These are phyloP conservation scores for Paecilomyces fulvus DNA, from an alignment of 2,329 filamentous ascomycete species.

Conservation along the genomic window DNA sequence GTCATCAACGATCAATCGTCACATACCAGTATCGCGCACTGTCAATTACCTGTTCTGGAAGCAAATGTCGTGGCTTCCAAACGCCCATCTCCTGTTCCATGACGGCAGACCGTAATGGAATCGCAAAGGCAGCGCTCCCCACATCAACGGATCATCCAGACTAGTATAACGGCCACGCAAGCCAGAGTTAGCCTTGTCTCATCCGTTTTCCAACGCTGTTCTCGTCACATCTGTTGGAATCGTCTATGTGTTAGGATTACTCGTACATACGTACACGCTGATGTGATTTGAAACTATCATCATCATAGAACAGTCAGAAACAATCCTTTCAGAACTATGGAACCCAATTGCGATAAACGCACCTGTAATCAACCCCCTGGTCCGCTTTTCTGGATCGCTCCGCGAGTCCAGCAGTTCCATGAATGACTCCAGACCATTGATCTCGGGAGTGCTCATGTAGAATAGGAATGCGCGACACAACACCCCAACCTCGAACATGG, in stretches of 20 bases:
- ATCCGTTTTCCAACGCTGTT: slow-evolving; percentile 5
- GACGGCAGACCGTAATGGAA: slow-evolving; percentile 59
- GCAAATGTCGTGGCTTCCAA: slow-evolving; percentile 93
- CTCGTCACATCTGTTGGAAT: slow-evolving; percentile 10
- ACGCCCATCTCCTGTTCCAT: slow-evolving; percentile 71
- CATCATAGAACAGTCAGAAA: slow-evolving; percentile 1
- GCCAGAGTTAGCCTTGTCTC: slow-evolving; percentile 19
- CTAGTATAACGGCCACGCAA: slow-evolving; percentile 40
- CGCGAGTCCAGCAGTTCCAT: slow-evolving; percentile 67
- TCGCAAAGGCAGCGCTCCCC: slow-evolving; percentile 73
- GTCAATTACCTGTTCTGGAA: slow-evolving; percentile 68
- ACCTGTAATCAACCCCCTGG: slow-evolving; percentile 79
- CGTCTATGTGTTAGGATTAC: slow-evolving; percentile 5
- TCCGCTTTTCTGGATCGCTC: slow-evolving; percentile 54
- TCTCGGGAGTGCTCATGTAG: slow-evolving; percentile 64
- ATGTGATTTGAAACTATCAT: slow-evolving; percentile 75
- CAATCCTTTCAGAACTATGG: slow-evolving; percentile 4
- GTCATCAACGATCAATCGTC: slow-evolving; percentile 4
- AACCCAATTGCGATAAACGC: slow-evolving; percentile 16
- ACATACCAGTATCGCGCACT: background rate
- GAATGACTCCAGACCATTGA: slow-evolving; percentile 68
- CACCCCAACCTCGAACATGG: slow-evolving; percentile 65
- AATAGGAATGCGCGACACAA: slow-evolving; percentile 68
- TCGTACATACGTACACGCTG: slow-evolving; percentile 63
- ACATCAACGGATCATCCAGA: slow-evolving; percentile 87